Percentiles rank a stretch among this genome's conserved stretches.
These are phyloP conservation scores for Colletotrichum gigasporum DNA, from an alignment of 2,329 filamentous ascomycete genomes.

Conservation along the genomic window DNA sequence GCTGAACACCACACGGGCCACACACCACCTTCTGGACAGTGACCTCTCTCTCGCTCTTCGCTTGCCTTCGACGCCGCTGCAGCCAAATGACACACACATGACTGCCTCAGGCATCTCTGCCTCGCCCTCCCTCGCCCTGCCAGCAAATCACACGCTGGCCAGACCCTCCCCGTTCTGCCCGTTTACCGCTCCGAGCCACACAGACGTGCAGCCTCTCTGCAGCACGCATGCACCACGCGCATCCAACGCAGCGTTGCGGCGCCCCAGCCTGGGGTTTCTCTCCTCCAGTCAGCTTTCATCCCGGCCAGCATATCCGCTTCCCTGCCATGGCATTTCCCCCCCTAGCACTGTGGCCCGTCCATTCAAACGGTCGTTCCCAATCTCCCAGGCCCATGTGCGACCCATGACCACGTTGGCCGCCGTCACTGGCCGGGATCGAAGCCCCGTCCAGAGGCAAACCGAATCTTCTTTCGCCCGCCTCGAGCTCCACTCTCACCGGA, in stretches of 20 bases:
- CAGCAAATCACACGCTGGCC: slow-evolving; percentile 18
- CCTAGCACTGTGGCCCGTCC: slow-evolving; percentile 21
- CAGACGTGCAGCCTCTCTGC: slow-evolving; percentile 22
- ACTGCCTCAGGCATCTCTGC: slow-evolving; percentile 30
- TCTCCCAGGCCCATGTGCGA: slow-evolving; percentile 30
- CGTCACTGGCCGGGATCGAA: slow-evolving; percentile 28
- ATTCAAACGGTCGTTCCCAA: slow-evolving; percentile 32
- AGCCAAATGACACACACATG: slow-evolving; percentile 3
- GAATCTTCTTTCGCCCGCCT: slow-evolving; percentile 9
- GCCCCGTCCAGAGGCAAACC: slow-evolving; percentile 15
- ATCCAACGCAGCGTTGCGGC: slow-evolving; percentile 30
- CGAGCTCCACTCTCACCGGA: slow-evolving; percentile 14
- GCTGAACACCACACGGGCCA: neutral
- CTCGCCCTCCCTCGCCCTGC: slow-evolving; percentile 8
- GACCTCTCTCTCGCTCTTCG: neutral
- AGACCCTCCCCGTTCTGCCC: slow-evolving; percentile 22
- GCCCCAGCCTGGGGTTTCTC: slow-evolving; percentile 1
- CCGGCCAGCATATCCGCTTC: neutral
- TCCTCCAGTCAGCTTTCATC: slow-evolving; percentile 8
- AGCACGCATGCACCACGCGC: slow-evolving; percentile 17
- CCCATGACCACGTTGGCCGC: slow-evolving; percentile 32
- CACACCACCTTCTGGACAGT: neutral
- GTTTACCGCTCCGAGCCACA: slow-evolving; percentile 30
- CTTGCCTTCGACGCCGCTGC: neutral
- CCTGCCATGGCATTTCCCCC: slow-evolving; percentile 5